Base-by-base conservation (phyloP, 1,139 yeast species). In the Lodderomyces jiufengensis region DNA sequence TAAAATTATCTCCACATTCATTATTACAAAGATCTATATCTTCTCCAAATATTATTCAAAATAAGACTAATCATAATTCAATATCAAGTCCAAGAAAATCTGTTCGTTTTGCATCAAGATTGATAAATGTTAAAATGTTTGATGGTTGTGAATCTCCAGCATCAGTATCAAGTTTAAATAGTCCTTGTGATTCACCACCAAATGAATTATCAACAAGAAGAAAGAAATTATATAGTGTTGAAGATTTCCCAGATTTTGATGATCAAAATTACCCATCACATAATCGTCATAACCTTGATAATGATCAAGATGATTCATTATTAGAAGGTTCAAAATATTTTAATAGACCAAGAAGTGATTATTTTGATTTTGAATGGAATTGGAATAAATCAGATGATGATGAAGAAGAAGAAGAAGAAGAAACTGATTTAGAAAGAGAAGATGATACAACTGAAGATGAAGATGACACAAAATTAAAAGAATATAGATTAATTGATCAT, bases 101-200 rank as follows among this genome's bases (percentile, higher is more conserved):
- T 4, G 72, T 66, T 14, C 46, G 69, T 18, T 66, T 66, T 52
- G 71, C 71, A 3, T 45, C 61, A 20, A 46, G 64, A 26, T 53
- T 66, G 36, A 60, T 61, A 27, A 63, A 65, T 34, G 55, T 68
- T 44, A 66, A 64, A 47, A 59, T 57, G 57, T 69, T 69, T 48
- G 64, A 67, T 42, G 73, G 71, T 3, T 50, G 50, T n/a, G 72
- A 65, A 32, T 56, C 66, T 31, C 74, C 74, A 1, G 50, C 60
- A 12, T 50, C 63, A 2, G 71, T 69, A 2, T 61, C 69, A 9
- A 55, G 62, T 10, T 45, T 49, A 16, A 55, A 52, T 42, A 53
- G 67, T 16, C 73, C 73, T 1, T 37, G 54, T 27, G 59, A 57
- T 28, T 63, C 71, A 3, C 70, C 70, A 2, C 53, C 54, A 36